Evolutionary conservation across 441 rosid genomes (phyloP).

Genomic region (Pelargonium fulgidum): DNA sequence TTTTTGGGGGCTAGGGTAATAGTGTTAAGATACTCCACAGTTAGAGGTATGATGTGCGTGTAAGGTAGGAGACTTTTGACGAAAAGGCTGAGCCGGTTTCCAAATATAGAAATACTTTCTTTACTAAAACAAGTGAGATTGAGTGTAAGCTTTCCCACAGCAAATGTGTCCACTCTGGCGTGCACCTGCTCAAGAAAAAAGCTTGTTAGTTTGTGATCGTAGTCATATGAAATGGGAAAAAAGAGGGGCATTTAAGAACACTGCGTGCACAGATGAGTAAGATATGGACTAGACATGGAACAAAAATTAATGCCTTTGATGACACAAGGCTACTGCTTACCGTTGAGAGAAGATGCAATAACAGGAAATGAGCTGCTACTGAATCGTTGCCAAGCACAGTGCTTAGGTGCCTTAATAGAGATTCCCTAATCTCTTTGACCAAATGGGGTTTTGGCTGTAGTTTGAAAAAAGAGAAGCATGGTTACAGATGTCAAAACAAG

Average conservation of each 20-base stretch:
- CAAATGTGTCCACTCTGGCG: constrained; percentile 59
- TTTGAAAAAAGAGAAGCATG: constrained; percentile 11
- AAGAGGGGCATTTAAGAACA: too few species aligned
- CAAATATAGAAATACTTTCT: constrained; percentile 61
- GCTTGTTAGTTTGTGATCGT: not conserved
- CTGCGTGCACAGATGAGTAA: too few species aligned
- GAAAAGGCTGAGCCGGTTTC: constrained; percentile 36
- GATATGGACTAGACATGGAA: too few species aligned
- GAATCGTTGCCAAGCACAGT: constrained; percentile 72
- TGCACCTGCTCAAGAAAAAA: constrained; percentile 46
- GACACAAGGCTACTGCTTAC: constrained; percentile 24
- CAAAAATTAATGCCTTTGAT: not conserved
- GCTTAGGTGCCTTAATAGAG: constrained; percentile 59
- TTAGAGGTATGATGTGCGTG: constrained; percentile 52
- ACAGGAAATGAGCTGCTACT: constrained; percentile 55
- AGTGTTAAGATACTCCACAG: constrained; percentile 58
- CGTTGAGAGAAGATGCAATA: constrained; percentile 81
- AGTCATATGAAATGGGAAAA: not conserved
- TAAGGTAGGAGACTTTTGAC: constrained; percentile 64
- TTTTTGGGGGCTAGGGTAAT: constrained; percentile 68
- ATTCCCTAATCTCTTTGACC: constrained; percentile 52
- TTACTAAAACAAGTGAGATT: constrained; percentile 62
- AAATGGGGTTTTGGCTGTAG: constrained; percentile 49
- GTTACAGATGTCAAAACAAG: constrained; percentile 13
- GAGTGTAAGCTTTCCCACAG: constrained; percentile 87